phyloP scores from a whole-genome alignment of 1,139 yeast species.

The Yamadazyma atmosphaerica region DNA sequence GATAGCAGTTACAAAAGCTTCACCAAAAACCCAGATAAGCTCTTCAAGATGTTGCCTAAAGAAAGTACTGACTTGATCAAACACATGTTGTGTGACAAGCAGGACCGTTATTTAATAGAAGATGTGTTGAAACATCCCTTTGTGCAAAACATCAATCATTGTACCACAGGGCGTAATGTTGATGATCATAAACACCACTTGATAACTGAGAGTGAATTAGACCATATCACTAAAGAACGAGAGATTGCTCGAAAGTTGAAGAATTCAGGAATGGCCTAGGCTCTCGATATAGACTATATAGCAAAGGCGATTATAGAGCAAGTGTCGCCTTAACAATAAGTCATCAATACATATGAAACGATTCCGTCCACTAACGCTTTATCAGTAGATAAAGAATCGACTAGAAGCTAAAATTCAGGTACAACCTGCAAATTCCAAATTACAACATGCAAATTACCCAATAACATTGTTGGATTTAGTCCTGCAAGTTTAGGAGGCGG shows the following conservation, averaged over 20 bases:
- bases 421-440: not conserved
- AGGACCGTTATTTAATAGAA: constrained; percentile 27
- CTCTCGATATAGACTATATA: not conserved
- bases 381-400: not conserved
- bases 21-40: constrained; percentile 23
- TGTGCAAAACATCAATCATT: constrained; percentile 27
- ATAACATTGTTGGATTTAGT: no score
- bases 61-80: constrained; percentile 34
- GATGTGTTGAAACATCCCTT: constrained; percentile 33
- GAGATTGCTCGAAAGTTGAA: constrained; percentile 29
- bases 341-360: no score
- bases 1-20: constrained; percentile 55
- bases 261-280: constrained; percentile 16
- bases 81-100: constrained; percentile 32
- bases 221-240: constrained; percentile 40
- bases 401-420: not conserved
- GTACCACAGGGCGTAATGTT: constrained; percentile 21
- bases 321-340: no score
- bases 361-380: no score
- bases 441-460: not conserved
- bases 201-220: constrained; percentile 55
- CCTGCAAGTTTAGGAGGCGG: no score
- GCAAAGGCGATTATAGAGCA: no score
- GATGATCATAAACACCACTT: constrained; percentile 55
- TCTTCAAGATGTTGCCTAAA: constrained; percentile 38